Base-by-base conservation (phyloP, 768 basidiomycete species). In the Suillus tomentosus region DNA sequence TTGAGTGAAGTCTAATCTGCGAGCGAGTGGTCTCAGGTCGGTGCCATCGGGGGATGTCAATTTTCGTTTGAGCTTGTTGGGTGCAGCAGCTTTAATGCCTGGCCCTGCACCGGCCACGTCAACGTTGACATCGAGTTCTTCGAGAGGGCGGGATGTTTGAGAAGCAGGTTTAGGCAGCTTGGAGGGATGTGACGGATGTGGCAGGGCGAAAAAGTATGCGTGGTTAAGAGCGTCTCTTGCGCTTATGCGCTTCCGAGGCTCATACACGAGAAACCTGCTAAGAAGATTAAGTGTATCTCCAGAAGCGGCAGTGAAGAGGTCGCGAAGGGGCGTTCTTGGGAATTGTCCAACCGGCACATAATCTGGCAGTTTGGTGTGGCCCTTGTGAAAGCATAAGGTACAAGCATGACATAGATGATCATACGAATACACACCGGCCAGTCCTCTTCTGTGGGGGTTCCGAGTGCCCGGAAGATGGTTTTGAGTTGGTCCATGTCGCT, bases 401-500 rank as follows among this genome's bases (percentile, higher is more conserved):
- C 45, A n/a, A 53, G 39, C 9, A 53, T 14, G 11, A 56, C 31
- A 22, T 47, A 51, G 36, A 22, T 14, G 15, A 37, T 48, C 31
- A 19, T 22, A 1, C 13, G 59, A 39, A 47, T 19, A 78, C 87
- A 63, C 77, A 95, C 95, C 2, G 96, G 96, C 97, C 97, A 99
- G 27, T 98, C 96, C 60, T 94, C 90, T 73, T 99, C 97, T 0
- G 94, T 92, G 1, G 97, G 97, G 10, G 96, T 96, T 0, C 97
- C 97, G 31, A 99, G 83, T 0, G 96, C 97, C 54, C 91, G 88
- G 74, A 97, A 99, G 60, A 88, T 96, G 42, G 91, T 94, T 74
- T 95, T 96, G 39, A 99, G 78, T 73, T 99, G 97, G 76, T 97
- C 96, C 86, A 99, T 91, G 75, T 99, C 97, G 60, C 87, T 91